Conservation (phyloP, 148 eudicot species). For the Rhododendron williamsianum region DNA sequence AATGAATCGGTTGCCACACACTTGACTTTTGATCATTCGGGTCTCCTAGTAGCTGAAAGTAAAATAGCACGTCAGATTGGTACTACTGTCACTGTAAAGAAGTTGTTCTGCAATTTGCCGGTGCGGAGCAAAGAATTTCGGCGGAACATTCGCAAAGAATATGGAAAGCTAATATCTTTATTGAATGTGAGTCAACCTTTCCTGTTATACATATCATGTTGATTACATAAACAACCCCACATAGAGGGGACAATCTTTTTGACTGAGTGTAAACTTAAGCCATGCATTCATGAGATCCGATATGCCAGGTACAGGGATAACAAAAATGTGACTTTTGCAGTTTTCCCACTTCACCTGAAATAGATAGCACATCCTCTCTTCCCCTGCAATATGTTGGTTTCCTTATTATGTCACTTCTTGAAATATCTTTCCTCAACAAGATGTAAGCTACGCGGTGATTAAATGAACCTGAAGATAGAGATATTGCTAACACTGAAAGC, state of each 20-base stretch:
- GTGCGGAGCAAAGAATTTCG: slow-evolving; percentile 88
- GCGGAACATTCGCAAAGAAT: slow-evolving; percentile 90
- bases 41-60: slow-evolving; percentile 57
- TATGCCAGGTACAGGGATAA: background rate
- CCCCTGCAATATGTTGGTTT: background rate
- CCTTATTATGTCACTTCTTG: background rate
- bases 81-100: slow-evolving; percentile 85
- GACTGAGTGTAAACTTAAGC: background rate
- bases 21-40: slow-evolving; percentile 77
- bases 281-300: background rate
- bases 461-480: background rate
- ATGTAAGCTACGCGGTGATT: background rate
- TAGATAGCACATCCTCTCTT: background rate
- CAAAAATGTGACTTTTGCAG: background rate
- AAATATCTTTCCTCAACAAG: background rate
- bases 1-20: slow-evolving; percentile 81
- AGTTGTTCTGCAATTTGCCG: slow-evolving; percentile 81
- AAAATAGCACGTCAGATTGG: slow-evolving; percentile 95
- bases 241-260: background rate
- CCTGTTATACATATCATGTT: background rate
- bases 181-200: slow-evolving; percentile 61
- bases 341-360: background rate
- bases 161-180: slow-evolving; percentile 78
- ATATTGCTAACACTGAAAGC: background rate
- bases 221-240: background rate